Evolutionary conservation across 805 yeast genomes (phyloP).

Genomic region (Kuraishia ogatae): DNA sequence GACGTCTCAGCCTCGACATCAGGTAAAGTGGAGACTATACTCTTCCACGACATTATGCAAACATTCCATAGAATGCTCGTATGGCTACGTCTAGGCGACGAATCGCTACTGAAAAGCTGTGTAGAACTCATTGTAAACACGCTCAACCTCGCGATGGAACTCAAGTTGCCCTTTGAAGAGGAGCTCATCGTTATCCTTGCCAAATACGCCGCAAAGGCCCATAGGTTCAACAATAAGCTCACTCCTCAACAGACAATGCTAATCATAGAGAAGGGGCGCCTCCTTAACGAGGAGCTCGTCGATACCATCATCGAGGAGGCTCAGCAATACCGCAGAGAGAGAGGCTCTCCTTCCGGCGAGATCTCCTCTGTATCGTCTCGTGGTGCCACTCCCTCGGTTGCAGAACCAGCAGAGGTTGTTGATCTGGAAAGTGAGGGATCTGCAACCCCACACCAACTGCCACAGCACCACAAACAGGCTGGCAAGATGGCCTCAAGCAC

Average conservation of each 20-base stretch:
- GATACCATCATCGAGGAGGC: slow-evolving; percentile 38
- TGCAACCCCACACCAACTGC: neutral
- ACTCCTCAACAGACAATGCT: slow-evolving; percentile 57
- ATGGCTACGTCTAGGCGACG: slow-evolving; percentile 80
- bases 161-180: slow-evolving; percentile 41
- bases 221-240: slow-evolving; percentile 61
- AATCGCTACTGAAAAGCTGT: slow-evolving; percentile 63
- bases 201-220: slow-evolving; percentile 56
- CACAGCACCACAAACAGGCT: too few species aligned
- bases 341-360: neutral
- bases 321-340: slow-evolving; percentile 19
- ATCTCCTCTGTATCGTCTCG: neutral
- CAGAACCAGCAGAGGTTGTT: slow-evolving; percentile 2
- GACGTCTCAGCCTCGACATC: too few species aligned
- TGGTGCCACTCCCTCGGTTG: neutral
- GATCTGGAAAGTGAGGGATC: slow-evolving; percentile 5
- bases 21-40: too few species aligned
- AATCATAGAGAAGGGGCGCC: slow-evolving; percentile 52
- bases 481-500: neutral
- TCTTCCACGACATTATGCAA: slow-evolving; percentile 48
- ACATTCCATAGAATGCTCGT: slow-evolving; percentile 62
- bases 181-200: slow-evolving; percentile 48
- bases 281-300: slow-evolving; percentile 45
- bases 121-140: slow-evolving; percentile 60
- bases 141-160: slow-evolving; percentile 52